Conservation (phyloP, 257 asterid species). For the Solanum microdontum region DNA sequence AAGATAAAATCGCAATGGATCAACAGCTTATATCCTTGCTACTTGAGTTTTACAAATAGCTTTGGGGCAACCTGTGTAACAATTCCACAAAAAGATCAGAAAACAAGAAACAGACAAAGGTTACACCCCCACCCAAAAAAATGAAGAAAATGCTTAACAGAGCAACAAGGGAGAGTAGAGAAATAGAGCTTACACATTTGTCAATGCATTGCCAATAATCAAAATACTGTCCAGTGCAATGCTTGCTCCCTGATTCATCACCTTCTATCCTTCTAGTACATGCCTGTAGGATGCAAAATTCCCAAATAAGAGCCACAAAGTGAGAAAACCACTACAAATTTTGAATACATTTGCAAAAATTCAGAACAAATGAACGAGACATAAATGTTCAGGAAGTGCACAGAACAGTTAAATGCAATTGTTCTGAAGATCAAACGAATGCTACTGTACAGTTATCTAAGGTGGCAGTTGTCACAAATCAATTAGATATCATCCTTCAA, state of each 20-base stretch:
- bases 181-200: constrained; percentile 12
- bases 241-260: constrained; percentile 20
- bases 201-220: constrained; percentile 27
- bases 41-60: constrained; percentile 7
- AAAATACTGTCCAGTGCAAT: constrained; percentile 33
- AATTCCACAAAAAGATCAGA: neutral
- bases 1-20: neutral
- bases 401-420: neutral
- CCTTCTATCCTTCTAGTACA: constrained; percentile 46
- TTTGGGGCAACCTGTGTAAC: constrained; percentile 9
- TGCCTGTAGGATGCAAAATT: constrained; percentile 21
- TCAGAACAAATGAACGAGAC: neutral
- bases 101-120: neutral
- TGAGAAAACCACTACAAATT: neutral
- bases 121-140: no score
- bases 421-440: neutral
- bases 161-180: neutral
- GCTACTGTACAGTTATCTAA: neutral
- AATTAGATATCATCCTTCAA: neutral
- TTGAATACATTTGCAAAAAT: neutral
- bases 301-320: neutral
- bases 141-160: neutral
- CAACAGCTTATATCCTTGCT: neutral
- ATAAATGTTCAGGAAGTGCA: neutral
- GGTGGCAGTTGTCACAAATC: neutral